Evolutionary conservation across 495 filamentous ascomycete genomes (phyloP), one percentile per base, ranked within the genome.

Genomic region (Penicillium daleae): DNA sequence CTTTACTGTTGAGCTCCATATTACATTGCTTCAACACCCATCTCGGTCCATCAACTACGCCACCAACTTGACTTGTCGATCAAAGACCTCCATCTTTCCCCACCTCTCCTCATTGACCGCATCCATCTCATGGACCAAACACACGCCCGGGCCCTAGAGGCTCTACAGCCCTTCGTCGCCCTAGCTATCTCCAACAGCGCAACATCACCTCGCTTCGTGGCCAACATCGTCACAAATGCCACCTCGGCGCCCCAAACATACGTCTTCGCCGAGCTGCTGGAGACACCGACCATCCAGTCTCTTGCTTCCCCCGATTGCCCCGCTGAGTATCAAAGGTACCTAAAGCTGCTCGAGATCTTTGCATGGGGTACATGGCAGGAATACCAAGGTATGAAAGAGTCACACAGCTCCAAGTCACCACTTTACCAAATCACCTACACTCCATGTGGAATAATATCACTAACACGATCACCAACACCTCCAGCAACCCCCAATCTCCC

Each of bases 231-330:
- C 67, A 85, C 84, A 21, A 92, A 93, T 78, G 95, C 93, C 29
- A 98, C 92, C 46, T 91, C 92, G 21, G 87, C 85, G 53, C 87
- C 91, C 10, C 90, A 96, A 71, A 94, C 92, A 70, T 98, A 89
- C 76, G 87, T 98, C 80, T 99, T 99, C 81, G 86, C 91, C 53
- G 95, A 98, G 81, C 88, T 99, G 0, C 87, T 99, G 9, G 84
- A 91, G 65, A 87, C 87, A 2, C 89, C 90, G 2, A 89, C 93
- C 65, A 87, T 98, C 66, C 91, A 96, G 72, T 80, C 86, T 3
- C 86, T 99, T 21, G 76, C 83, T 31, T 72, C 77, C 15, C 63
- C 76, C 27, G 74, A 79, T 13, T 76, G 74, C 9, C 76, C 78
- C 27, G 69, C 60, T 19, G 85, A 90, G 58, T 82, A 82, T 60